These are phyloP conservation scores for Testicularia cyperi DNA, from an alignment of 1,284 basidiomycete species.

Conservation along the genomic window DNA sequence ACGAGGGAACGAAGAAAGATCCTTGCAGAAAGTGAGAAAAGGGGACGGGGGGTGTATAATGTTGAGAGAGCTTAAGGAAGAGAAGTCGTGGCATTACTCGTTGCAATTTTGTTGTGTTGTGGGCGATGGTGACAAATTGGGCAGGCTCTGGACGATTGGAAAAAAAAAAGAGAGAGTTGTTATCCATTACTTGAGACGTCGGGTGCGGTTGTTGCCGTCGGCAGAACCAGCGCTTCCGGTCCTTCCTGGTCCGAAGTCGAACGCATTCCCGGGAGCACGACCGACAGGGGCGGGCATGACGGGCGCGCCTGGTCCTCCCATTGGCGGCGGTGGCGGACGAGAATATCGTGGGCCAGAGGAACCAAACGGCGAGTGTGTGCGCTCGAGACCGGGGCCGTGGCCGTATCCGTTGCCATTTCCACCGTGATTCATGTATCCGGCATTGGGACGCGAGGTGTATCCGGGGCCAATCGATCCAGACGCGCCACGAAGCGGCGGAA, in stretches of 20 bases:
- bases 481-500: conserved; percentile 23
- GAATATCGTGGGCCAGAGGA: too few relatives aligned
- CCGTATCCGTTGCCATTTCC: conserved; percentile 1
- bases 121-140: too few relatives aligned
- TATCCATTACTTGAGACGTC: too few relatives aligned
- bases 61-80: too few relatives aligned
- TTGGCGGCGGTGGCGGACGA: conserved; percentile 7
- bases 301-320: conserved; percentile 7
- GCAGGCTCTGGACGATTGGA: too few relatives aligned
- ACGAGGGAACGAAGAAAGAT: too few relatives aligned
- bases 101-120: too few relatives aligned
- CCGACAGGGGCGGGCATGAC: conserved; percentile 19
- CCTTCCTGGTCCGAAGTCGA: conserved; percentile 29
- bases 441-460: conserved; percentile 9
- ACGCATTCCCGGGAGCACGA: conserved; percentile 28
- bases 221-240: conserved; percentile 15
- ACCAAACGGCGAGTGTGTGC: conserved; percentile 18
- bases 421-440: conserved; percentile 3
- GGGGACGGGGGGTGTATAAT: too few relatives aligned
- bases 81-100: too few relatives aligned
- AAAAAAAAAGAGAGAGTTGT: too few relatives aligned
- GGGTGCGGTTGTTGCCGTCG: conserved; percentile 11
- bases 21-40: too few relatives aligned
- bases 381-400: conserved; percentile 1
- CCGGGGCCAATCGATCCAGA: conserved; percentile 26